Conservation (phyloP, 1,284 basidiomycete species). For the Crepidotus sp. region DNA sequence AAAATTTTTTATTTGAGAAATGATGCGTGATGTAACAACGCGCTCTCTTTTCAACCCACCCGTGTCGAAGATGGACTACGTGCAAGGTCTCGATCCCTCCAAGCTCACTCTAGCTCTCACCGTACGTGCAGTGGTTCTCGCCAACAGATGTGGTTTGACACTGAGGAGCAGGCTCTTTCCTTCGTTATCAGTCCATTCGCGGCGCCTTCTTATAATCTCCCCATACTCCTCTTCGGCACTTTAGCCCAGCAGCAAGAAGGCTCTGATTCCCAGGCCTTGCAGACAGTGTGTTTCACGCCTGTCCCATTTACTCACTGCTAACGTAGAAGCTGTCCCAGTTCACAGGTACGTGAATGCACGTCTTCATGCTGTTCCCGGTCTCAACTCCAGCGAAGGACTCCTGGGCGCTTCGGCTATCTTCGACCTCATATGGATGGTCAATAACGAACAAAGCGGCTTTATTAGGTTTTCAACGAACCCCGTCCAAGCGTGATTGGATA, state of each 20-base stretch:
- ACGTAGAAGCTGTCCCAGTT: constrained; percentile 38
- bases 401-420: constrained; percentile 51
- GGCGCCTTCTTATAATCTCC: constrained; percentile 59
- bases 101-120: constrained; percentile 59
- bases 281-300: constrained; percentile 36
- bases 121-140: constrained; percentile 29
- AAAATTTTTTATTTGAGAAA: no score
- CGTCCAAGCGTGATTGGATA: no score
- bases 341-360: constrained; percentile 28
- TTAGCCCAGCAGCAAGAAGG: constrained; percentile 53
- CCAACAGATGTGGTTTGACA: background rate
- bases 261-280: constrained; percentile 56
- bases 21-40: no score
- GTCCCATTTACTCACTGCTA: background rate
- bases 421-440: constrained; percentile 65
- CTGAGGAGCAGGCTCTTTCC: constrained; percentile 38
- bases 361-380: background rate
- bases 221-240: constrained; percentile 66
- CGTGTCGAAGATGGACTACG: constrained; percentile 53
- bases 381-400: constrained; percentile 23
- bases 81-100: constrained; percentile 59
- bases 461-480: no score
- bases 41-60: background rate
- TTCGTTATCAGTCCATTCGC: constrained; percentile 51
- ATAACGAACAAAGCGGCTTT: constrained; percentile 46